Percentiles rank a stretch among this genome's conserved stretches.
Evolutionary conservation across 305 asterid genomes (phyloP).

Genomic region (Solanum hybrid): DNA sequence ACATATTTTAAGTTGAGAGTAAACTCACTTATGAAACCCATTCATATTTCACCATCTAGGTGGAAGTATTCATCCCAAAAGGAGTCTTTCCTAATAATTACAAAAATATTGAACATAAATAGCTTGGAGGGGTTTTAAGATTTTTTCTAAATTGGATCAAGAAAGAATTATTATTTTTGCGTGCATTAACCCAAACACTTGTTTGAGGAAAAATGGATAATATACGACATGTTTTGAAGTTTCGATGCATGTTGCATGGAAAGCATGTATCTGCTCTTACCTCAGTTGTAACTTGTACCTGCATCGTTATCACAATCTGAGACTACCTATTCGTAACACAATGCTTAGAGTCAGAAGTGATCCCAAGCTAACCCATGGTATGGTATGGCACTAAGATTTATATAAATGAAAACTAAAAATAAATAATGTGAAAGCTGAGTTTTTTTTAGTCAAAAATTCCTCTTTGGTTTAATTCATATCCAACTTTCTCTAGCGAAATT

Average conservation of each 20-base stretch:
- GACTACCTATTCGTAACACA: background rate
- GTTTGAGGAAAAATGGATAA: background rate
- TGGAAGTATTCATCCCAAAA: background rate
- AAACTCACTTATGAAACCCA: background rate
- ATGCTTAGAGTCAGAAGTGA: background rate
- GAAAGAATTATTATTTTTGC: background rate
- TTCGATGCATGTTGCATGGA: background rate
- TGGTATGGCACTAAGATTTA: background rate
- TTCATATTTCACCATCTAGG: background rate
- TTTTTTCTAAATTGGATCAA: background rate
- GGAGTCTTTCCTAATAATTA: background rate
- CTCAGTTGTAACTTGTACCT: background rate
- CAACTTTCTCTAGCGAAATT: too few relatives aligned
- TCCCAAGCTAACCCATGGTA: background rate
- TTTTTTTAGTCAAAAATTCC: background rate
- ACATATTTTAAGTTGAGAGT: background rate
- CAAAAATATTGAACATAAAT: background rate
- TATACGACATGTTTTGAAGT: background rate
- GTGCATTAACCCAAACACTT: background rate
- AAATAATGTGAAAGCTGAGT: background rate
- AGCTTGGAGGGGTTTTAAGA: background rate
- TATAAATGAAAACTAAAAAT: background rate
- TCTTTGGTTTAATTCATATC: too few relatives aligned
- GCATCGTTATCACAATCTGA: background rate
- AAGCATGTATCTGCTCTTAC: background rate